Base-by-base conservation (phyloP, 208 protist species). In the Lotmaria passim region DNA sequence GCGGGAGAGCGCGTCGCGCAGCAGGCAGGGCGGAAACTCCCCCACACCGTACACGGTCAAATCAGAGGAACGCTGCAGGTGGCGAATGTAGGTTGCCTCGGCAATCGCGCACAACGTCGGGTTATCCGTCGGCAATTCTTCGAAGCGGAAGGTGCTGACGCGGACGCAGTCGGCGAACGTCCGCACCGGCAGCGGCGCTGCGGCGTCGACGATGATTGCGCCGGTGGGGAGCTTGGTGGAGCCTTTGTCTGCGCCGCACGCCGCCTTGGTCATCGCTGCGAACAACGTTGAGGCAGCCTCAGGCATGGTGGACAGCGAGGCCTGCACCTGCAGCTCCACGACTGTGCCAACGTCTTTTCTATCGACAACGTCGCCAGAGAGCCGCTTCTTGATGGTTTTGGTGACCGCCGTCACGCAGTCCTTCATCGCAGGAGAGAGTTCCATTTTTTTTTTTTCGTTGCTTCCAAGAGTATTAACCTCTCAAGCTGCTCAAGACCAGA, bases 61-160 rank as follows among this genome's bases (percentile, higher is more conserved):
- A 15, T 83, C 82, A 4, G 82, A 83, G n/a, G 85, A 71, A n/a
- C 85, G 86, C 24, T 81, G 76, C 23, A 97, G 71, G 70, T 86
- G 87, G 11, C 90, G 90, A 3, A 82, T 67, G 67, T 97, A 97
- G 2, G 88, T 88, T 1, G 83, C 83, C 75, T 97, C 90, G 8
- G 88, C 93, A n/a, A 94, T 74, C 21, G 87, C 69, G 2, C 82
- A 76, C 26, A 95, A 68, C 26, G 74, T 73, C 12, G 78, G 33
- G 60, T 86, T 88, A 62, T 85, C 79, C 15, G 56, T 72, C 1
- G 92, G 92, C 23, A 97, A 64, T 31, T 90, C 88, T n/a, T 75
- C 70, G 57, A 97, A 95, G 48, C 79, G 65, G 58, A 97, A 85
- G 30, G 72, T 70, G 17, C 69, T 71, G 11, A 90, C 69, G 26